phyloP scores from a whole-genome alignment of 805 yeast species.

The Yarrowia hollandica region DNA sequence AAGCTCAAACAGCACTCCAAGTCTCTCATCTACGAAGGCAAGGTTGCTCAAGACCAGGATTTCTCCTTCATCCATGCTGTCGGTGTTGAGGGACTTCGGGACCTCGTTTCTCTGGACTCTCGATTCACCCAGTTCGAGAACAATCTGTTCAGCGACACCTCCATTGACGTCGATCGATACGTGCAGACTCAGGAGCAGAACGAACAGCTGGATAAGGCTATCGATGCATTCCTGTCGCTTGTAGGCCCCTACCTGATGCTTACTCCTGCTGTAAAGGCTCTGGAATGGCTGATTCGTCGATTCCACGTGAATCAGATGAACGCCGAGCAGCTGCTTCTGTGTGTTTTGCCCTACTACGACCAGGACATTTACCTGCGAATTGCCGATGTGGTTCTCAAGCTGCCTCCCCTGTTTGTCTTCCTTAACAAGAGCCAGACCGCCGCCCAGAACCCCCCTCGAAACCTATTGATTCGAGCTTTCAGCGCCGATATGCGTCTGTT shows the following conservation, averaged over 20 bases:
- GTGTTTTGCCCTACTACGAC: conserved; percentile 78
- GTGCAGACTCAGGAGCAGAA: conserved; percentile 75
- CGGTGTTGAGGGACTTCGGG: conserved; percentile 73
- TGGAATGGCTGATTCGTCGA: conserved; percentile 94
- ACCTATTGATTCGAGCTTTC: conserved; percentile 70
- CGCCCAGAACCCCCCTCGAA: conserved; percentile 62
- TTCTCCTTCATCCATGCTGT: conserved; percentile 74
- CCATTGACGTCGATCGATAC: conserved; percentile 75
- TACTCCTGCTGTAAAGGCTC: conserved; percentile 73
- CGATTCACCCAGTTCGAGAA: conserved; percentile 68
- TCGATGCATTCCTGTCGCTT: conserved; percentile 70
- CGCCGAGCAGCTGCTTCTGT: conserved; percentile 67
- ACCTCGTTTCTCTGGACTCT: conserved; percentile 68
- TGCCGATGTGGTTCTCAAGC: conserved; percentile 56
- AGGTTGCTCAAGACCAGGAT: conserved; percentile 92
- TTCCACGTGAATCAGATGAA: conserved; percentile 79
- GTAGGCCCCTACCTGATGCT: conserved; percentile 75
- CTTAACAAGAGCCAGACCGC: conserved; percentile 64
- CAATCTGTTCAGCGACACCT: conserved; percentile 79
- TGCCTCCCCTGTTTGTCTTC: conserved; percentile 82
- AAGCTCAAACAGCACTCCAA: conserved; percentile 85
- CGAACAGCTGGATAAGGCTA: conserved; percentile 69
- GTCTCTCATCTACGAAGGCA: conserved; percentile 81
- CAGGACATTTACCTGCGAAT: conserved; percentile 73
- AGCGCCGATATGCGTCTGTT: conserved; percentile 63